Conservation (phyloP, 306 rosid species). For the Cercis canadensis region DNA sequence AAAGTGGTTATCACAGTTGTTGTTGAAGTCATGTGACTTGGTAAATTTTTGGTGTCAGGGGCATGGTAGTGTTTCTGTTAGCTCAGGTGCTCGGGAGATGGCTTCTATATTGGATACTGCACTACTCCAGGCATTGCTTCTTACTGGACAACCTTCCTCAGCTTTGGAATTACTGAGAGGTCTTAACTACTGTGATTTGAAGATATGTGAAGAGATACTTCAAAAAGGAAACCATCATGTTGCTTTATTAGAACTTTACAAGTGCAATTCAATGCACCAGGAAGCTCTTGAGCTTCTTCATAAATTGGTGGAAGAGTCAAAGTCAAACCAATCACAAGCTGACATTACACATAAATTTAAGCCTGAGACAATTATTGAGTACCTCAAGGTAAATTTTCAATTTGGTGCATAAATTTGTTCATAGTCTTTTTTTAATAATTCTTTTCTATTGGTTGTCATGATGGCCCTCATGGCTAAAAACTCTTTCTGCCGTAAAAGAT, state of each 20-base stretch:
- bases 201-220: slow-evolving; percentile 87
- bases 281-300: slow-evolving; percentile 93
- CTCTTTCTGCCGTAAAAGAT: slow-evolving; percentile 12
- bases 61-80: slow-evolving; percentile 61
- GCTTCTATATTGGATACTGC: slow-evolving; percentile 93
- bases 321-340: slow-evolving; percentile 54
- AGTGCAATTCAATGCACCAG: slow-evolving; percentile 88
- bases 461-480: background rate
- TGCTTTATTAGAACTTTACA: slow-evolving; percentile 86
- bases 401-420: slow-evolving; percentile 28
- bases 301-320: slow-evolving; percentile 78
- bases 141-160: slow-evolving; percentile 79
- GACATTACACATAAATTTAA: slow-evolving; percentile 70
- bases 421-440: slow-evolving; percentile 4
- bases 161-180: slow-evolving; percentile 82
- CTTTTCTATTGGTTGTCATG: slow-evolving; percentile 13
- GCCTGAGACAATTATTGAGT: slow-evolving; percentile 91
- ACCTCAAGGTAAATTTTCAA: slow-evolving; percentile 80
- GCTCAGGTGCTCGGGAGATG: slow-evolving; percentile 93
- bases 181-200: slow-evolving; percentile 86
- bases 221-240: slow-evolving; percentile 64
- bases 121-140: slow-evolving; percentile 89
- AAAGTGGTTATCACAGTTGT: background rate
- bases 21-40: slow-evolving; percentile 35
- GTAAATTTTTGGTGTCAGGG: slow-evolving; percentile 59